Evolutionary conservation across 768 basidiomycete genomes (phyloP).

Genomic region (Suillus paluster): DNA sequence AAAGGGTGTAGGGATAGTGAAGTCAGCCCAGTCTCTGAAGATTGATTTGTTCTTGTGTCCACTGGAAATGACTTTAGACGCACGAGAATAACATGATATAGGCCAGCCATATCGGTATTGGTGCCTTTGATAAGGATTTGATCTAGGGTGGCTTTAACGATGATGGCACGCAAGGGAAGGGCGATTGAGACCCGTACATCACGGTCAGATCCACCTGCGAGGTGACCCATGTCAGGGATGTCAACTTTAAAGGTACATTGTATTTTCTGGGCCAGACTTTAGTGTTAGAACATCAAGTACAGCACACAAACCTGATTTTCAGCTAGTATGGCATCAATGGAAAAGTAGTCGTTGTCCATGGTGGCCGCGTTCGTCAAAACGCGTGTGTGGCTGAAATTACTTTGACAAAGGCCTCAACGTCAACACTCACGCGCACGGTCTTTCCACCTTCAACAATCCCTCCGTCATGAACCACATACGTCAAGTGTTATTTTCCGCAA

Average conservation of each 20-base stretch:
- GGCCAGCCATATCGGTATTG: conserved; percentile 90
- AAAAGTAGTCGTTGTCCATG: conserved; percentile 95
- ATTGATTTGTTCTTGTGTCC: conserved; percentile 9
- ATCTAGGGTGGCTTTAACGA: conserved; percentile 55
- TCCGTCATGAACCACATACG: conserved; percentile 27
- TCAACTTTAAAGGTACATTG: conserved; percentile 92
- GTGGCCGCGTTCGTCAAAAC: conserved; percentile 12
- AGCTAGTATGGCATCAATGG: conserved; percentile 87
- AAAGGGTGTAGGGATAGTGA: conserved; percentile 82
- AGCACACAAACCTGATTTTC: conserved; percentile 74
- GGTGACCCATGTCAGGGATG: conserved; percentile 85
- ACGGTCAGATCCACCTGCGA: conserved; percentile 83
- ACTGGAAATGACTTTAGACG: conserved; percentile 17
- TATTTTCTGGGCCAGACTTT: conserved; percentile 63
- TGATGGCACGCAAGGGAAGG: conserved; percentile 1
- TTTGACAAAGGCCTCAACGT: neutral
- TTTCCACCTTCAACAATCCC: neutral
- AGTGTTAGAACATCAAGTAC: neutral
- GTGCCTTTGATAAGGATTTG: conserved; percentile 71
- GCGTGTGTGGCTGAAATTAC: conserved; percentile 24
- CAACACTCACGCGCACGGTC: neutral
- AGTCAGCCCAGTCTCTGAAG: conserved; percentile 84
- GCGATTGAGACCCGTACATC: conserved; percentile 57
- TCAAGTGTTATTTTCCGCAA: conserved; percentile 19
- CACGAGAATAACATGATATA: conserved; percentile 85